Conservation (phyloP, 352 stramenopile species). For the Phytophthora aleatoria region DNA sequence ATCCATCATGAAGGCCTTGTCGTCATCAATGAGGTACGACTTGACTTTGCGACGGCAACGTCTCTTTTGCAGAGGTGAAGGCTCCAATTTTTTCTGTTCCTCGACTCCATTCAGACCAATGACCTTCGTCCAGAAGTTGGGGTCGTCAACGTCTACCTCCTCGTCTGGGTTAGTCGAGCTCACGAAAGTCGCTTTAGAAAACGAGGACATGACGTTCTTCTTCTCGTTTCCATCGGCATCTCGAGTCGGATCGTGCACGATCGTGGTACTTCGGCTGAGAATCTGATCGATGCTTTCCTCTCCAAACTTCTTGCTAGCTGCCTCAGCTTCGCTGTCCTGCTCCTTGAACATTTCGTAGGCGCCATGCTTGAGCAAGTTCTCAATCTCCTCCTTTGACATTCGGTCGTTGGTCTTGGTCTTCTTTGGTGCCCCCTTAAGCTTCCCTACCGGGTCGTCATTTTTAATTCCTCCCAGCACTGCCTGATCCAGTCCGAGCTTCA, state of each 20-base stretch:
- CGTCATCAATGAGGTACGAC: conserved; percentile 68
- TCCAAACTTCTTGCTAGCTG: conserved; percentile 95
- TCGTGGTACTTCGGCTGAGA: conserved; percentile 90
- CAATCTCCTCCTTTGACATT: conserved; percentile 92
- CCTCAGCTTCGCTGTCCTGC: conserved; percentile 90
- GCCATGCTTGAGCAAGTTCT: conserved; percentile 92
- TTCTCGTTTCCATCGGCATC: conserved; percentile 50
- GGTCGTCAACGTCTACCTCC: conserved; percentile 92
- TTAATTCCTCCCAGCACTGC: conserved; percentile 90
- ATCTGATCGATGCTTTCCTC: conserved; percentile 99
- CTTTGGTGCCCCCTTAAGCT: conserved; percentile 44
- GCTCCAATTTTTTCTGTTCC: conserved; percentile 65
- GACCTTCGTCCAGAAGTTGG: conserved; percentile 95
- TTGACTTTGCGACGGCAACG: conserved; percentile 74
- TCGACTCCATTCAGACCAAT: conserved; percentile 83
- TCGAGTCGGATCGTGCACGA: conserved; percentile 84
- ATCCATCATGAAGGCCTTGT: conserved; percentile 35
- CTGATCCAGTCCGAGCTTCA: conserved; percentile 93
- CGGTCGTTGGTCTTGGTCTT: conserved; percentile 44
- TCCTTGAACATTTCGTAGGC: conserved; percentile 95
- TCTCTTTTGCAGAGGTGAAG: conserved; percentile 77
- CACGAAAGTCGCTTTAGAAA: conserved; percentile 94
- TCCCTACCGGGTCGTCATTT: conserved; percentile 56
- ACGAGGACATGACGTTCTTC: conserved; percentile 87
- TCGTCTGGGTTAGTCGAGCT: conserved; percentile 85